A percentile compares a stretch with the other conserved stretches of the same genome.
Conservation (phyloP, 1,284 basidiomycete species). For the Tilletia setariae region DNA sequence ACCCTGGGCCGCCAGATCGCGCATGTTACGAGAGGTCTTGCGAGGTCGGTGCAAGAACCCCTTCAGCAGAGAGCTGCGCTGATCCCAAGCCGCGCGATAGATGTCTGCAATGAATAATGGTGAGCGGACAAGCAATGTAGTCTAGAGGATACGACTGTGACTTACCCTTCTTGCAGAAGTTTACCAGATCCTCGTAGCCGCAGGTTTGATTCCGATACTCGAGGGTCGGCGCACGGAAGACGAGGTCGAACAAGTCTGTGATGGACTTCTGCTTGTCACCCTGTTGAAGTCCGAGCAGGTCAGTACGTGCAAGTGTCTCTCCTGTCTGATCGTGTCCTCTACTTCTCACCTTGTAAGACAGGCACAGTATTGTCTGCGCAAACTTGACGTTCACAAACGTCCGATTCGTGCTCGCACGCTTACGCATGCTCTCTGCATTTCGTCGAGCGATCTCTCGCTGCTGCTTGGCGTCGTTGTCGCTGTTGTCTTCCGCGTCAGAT, state of each 20-base stretch:
- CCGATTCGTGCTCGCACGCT: constrained; percentile 57
- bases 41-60: constrained; percentile 38
- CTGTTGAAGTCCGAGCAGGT: constrained; percentile 18
- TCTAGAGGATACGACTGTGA: neutral
- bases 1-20: constrained; percentile 13
- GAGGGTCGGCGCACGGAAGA: constrained; percentile 61
- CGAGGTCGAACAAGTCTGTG: constrained; percentile 60
- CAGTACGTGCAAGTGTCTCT: neutral
- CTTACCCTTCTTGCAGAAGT: constrained; percentile 38
- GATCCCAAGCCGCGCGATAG: constrained; percentile 49
- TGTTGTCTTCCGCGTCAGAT: neutral
- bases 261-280: constrained; percentile 59
- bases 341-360: constrained; percentile 55
- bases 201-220: constrained; percentile 83
- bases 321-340: neutral
- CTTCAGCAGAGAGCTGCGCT: constrained; percentile 44
- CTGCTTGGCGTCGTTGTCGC: constrained; percentile 4
- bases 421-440: constrained; percentile 56
- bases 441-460: constrained; percentile 10
- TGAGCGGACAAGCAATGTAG: neutral
- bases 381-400: constrained; percentile 80
- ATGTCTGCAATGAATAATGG: constrained; percentile 29
- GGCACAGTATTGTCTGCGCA: constrained; percentile 62
- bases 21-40: constrained; percentile 23
- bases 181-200: constrained; percentile 58